A percentile compares a stretch with the other conserved stretches of the same genome.
Evolutionary conservation across 352 stramenopile species (phyloP).

Genomic region (Phytophthora chlamydospora): DNA sequence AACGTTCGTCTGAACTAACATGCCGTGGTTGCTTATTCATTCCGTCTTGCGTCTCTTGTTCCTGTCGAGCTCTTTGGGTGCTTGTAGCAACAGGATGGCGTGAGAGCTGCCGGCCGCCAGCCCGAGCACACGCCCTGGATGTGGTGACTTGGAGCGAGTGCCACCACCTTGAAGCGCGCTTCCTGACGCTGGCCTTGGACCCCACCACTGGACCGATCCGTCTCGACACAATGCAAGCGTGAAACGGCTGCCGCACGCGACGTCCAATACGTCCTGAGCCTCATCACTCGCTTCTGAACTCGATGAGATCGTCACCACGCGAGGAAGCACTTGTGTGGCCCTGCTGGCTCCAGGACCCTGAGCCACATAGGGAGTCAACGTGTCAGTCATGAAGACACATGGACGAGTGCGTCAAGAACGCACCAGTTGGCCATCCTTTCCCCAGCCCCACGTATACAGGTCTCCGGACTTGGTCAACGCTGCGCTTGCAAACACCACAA

Average conservation of each 20-base stretch:
- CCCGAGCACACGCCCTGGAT: conserved; percentile 18
- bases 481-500: conserved; percentile 15
- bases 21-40: conserved; percentile 31
- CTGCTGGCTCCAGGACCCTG: conserved; percentile 25
- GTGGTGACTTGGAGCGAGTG: conserved; percentile 10
- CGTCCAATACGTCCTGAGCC: conserved; percentile 31
- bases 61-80: background rate
- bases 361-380: background rate
- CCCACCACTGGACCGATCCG: conserved; percentile 64
- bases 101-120: conserved; percentile 37
- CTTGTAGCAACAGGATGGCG: conserved; percentile 33
- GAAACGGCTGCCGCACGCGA: conserved; percentile 60
- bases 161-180: background rate
- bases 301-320: conserved; percentile 47
- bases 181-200: conserved; percentile 18
- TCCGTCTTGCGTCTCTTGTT: conserved; percentile 1
- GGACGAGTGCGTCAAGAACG: conserved; percentile 12
- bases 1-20: conserved; percentile 39
- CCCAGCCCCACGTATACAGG: conserved; percentile 85
- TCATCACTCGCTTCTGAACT: conserved; percentile 29
- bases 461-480: conserved; percentile 62
- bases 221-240: conserved; percentile 54
- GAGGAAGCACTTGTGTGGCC: conserved; percentile 45
- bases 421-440: conserved; percentile 74
- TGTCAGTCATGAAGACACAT: conserved; percentile 13